Evolutionary conservation across 192 early-diverging fungal genomes (phyloP).

Genomic region (Spinellus fusiger): DNA sequence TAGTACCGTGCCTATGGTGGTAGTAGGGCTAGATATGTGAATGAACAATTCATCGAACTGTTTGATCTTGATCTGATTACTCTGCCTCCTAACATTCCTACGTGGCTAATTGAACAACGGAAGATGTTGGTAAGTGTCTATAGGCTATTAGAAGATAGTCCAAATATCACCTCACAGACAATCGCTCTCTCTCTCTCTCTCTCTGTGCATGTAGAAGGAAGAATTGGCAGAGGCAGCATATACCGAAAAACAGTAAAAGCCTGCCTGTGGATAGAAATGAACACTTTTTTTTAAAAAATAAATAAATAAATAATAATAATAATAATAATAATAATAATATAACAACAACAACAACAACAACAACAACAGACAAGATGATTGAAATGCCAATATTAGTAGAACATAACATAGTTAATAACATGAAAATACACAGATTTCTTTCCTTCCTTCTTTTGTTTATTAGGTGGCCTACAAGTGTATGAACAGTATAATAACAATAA

Average conservation of each 20-base stretch:
- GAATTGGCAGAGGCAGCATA: background rate
- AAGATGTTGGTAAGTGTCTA: slow-evolving; percentile 47
- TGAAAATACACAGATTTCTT: too few relatives aligned
- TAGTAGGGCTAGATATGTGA: slow-evolving; percentile 77
- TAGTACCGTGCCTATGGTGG: slow-evolving; percentile 91
- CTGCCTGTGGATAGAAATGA: background rate
- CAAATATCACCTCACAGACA: too few relatives aligned
- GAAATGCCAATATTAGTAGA: background rate
- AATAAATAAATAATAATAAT: background rate
- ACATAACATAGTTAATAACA: background rate
- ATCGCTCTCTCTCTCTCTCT: too few relatives aligned
- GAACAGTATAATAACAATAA: background rate
- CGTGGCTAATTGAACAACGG: slow-evolving; percentile 75
- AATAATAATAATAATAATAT: background rate
- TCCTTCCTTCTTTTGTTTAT: background rate
- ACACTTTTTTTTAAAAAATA: background rate
- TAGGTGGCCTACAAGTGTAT: background rate
- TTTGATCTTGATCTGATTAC: slow-evolving; percentile 91
- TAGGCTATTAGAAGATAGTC: background rate
- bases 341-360: background rate
- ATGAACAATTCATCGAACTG: slow-evolving; percentile 94
- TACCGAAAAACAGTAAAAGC: background rate
- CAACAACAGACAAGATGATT: background rate
- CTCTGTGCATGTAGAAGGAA: too few relatives aligned
- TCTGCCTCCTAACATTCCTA: slow-evolving; percentile 67